phyloP scores from a whole-genome alignment of 2,329 filamentous ascomycete genomes.

The Cercospora sp. region DNA sequence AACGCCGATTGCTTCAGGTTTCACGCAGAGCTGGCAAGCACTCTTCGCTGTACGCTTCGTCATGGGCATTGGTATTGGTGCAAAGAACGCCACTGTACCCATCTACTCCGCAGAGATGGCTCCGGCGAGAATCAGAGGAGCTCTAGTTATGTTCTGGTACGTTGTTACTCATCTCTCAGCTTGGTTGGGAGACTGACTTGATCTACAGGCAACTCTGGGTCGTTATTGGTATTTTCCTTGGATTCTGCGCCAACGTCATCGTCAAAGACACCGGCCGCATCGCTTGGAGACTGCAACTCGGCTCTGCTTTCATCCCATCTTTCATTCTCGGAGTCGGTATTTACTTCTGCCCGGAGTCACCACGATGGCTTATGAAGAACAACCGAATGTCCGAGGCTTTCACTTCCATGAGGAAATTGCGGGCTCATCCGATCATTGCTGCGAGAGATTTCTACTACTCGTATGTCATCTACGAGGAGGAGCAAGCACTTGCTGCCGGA shows the following conservation, averaged over 20 bases:
- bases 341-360: conserved; percentile 46
- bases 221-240: conserved; percentile 58
- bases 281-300: conserved; percentile 69
- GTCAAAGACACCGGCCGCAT: conserved; percentile 60
- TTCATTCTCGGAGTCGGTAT: conserved; percentile 39
- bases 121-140: conserved; percentile 54
- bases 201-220: conserved; percentile 79
- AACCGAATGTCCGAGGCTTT: conserved; percentile 50
- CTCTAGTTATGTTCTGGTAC: conserved; percentile 76
- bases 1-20: conserved; percentile 69
- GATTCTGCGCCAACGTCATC: conserved; percentile 64
- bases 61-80: conserved; percentile 60
- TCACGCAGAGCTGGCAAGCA: conserved; percentile 61
- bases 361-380: conserved; percentile 54
- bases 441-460: conserved; percentile 58
- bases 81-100: conserved; percentile 49
- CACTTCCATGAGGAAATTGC: conserved; percentile 50
- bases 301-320: conserved; percentile 57
- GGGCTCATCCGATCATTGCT: conserved; percentile 55
- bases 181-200: neutral
- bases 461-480: conserved; percentile 40
- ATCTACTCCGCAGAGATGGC: conserved; percentile 49
- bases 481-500: conserved; percentile 40
- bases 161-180: neutral
- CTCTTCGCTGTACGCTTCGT: conserved; percentile 65